Evolutionary conservation across 2,329 filamentous ascomycete genomes (phyloP).

Genomic region (Chalara sp.): DNA sequence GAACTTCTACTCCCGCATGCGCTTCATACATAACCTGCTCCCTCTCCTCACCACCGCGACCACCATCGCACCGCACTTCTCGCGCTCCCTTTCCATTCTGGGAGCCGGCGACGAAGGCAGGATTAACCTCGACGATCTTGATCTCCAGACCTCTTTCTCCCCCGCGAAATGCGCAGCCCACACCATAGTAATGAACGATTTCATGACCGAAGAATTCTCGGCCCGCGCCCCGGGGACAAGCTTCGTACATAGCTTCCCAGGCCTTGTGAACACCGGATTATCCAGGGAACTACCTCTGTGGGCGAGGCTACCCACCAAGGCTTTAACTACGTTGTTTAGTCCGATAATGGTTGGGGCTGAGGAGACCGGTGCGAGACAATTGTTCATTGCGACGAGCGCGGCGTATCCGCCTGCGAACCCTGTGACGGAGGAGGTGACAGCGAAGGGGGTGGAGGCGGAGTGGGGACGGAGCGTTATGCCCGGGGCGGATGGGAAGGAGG

Average conservation of each 20-base stretch:
- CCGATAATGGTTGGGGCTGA: slow-evolving; percentile 11
- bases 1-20: slow-evolving; percentile 49
- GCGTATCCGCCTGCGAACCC: slow-evolving; percentile 19
- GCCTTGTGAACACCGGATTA: slow-evolving; percentile 39
- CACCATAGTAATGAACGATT: slow-evolving; percentile 31
- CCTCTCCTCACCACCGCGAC: slow-evolving; percentile 37
- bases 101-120: slow-evolving; percentile 44
- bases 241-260: slow-evolving; percentile 43
- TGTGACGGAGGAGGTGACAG: slow-evolving; percentile 1
- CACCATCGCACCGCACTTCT: slow-evolving; percentile 34
- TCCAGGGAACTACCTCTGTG: slow-evolving; percentile 25
- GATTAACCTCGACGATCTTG: slow-evolving; percentile 38
- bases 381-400: slow-evolving; percentile 23
- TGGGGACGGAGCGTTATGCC: slow-evolving; percentile 8
- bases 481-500: slow-evolving; percentile 11
- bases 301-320: slow-evolving; percentile 10
- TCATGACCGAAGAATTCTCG: slow-evolving; percentile 45
- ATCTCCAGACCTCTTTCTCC: slow-evolving; percentile 18
- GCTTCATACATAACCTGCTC: slow-evolving; percentile 49
- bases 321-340: slow-evolving; percentile 9
- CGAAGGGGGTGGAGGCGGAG: slow-evolving; percentile 11
- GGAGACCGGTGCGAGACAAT: slow-evolving; percentile 21
- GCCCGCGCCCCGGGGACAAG: slow-evolving; percentile 36
- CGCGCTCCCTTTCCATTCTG: slow-evolving; percentile 49
- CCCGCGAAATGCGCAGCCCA: slow-evolving; percentile 15